These are phyloP conservation scores for Exophiala sideris DNA, from an alignment of 2,329 filamentous ascomycete genomes.

Conservation along the genomic window DNA sequence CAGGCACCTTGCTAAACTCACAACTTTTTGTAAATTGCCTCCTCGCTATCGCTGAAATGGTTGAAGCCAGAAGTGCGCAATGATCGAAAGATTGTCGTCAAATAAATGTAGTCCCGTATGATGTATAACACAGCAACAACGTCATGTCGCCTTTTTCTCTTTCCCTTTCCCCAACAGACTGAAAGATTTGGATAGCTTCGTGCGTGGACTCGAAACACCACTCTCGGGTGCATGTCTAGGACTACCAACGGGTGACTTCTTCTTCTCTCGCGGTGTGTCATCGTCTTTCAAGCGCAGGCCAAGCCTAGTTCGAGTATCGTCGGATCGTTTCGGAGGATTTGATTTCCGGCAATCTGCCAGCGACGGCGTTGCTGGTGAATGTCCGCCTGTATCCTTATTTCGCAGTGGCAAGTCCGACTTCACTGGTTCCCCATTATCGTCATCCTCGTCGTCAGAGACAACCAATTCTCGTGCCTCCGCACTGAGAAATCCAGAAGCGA, in stretches of 20 bases:
- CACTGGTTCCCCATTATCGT: not conserved
- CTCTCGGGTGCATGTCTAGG: not conserved
- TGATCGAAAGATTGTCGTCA: not conserved
- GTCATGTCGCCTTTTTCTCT: slow-evolving; percentile 1
- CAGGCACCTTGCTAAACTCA: slow-evolving; percentile 1
- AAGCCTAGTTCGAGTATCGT: slow-evolving; percentile 22
- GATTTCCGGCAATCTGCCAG: slow-evolving; percentile 4
- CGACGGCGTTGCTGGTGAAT: not conserved
- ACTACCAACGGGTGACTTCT: not conserved
- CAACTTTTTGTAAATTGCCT: not conserved
- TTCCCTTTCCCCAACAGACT: slow-evolving; percentile 19
- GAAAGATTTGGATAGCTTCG: slow-evolving; percentile 18
- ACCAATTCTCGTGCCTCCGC: slow-evolving; percentile 25
- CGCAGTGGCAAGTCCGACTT: slow-evolving; percentile 9
- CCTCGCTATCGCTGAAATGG: too few species aligned
- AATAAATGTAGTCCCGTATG: not conserved
- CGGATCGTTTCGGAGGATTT: slow-evolving; percentile 18
- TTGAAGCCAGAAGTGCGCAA: too few species aligned
- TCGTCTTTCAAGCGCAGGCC: slow-evolving; percentile 19
- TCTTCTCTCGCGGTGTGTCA: slow-evolving; percentile 20
- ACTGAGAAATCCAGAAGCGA: slow-evolving; percentile 22
- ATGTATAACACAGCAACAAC: not conserved
- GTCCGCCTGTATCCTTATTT: not conserved
- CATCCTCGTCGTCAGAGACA: slow-evolving; percentile 10
- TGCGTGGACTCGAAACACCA: slow-evolving; percentile 4